Evolutionary conservation across 192 early-diverging fungal genomes (phyloP).

Genomic region (Dispira simplex): DNA sequence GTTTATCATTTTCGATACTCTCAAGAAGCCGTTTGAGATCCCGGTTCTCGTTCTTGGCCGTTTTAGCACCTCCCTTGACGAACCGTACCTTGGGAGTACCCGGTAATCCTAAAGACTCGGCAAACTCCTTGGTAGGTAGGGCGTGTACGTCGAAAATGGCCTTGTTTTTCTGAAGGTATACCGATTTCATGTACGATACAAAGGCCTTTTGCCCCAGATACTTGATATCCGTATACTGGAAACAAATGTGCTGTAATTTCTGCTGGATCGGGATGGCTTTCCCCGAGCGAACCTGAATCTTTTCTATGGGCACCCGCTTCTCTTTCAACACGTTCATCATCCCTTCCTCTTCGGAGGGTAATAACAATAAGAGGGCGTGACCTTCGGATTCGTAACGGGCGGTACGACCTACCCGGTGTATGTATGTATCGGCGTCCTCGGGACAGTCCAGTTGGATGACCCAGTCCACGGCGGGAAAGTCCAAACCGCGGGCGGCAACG

Average conservation of each 20-base stretch:
- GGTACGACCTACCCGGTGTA: slow-evolving; percentile 96
- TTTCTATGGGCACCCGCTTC: slow-evolving; percentile 75
- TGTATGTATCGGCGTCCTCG: slow-evolving; percentile 91
- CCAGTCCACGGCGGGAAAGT: slow-evolving; percentile 98
- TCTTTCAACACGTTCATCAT: slow-evolving; percentile 57
- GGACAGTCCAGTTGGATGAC: slow-evolving; percentile 96
- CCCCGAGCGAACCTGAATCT: slow-evolving; percentile 72
- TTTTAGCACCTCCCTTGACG: slow-evolving; percentile 30
- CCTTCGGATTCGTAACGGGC: slow-evolving; percentile 86
- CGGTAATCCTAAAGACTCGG: slow-evolving; percentile 80
- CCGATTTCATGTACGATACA: slow-evolving; percentile 85
- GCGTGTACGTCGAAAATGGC: slow-evolving; percentile 72
- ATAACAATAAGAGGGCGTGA: slow-evolving; percentile 70
- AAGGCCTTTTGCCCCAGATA: slow-evolving; percentile 95
- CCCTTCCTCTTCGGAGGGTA: slow-evolving; percentile 74
- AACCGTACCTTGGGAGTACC: slow-evolving; percentile 94
- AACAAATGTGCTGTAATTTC: slow-evolving; percentile 82
- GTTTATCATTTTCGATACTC: slow-evolving; percentile 9
- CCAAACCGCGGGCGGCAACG: slow-evolving; percentile 89
- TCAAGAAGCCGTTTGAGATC: not conserved
- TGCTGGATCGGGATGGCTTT: slow-evolving; percentile 65
- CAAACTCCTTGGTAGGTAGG: slow-evolving; percentile 76
- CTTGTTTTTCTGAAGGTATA: slow-evolving; percentile 87
- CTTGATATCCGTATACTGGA: slow-evolving; percentile 88
- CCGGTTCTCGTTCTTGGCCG: too few species aligned